phyloP scores from a whole-genome alignment of 176 grass and related monocot species.

The Cocos nucifera region DNA sequence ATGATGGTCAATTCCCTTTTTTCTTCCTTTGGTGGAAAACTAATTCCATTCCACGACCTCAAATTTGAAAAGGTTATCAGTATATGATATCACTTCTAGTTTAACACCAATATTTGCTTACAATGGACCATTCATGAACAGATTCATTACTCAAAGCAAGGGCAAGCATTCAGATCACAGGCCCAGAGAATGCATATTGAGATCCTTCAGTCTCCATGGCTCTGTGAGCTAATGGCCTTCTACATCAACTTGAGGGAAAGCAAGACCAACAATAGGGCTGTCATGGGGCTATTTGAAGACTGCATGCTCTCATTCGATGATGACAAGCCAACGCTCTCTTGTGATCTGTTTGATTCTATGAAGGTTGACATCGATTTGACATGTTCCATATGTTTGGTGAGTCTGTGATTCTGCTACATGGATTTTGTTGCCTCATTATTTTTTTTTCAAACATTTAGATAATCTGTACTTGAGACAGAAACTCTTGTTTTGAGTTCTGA shows the following conservation, averaged over 20 bases:
- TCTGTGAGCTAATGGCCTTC: conserved; percentile 77
- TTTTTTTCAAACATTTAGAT: no score
- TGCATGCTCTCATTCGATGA: conserved; percentile 60
- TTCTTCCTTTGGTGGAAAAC: no score
- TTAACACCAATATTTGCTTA: background rate
- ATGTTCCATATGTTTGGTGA: conserved; percentile 86
- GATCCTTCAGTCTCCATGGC: conserved; percentile 89
- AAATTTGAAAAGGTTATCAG: no score
- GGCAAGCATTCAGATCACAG: conserved; percentile 75
- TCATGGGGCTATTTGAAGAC: conserved; percentile 56
- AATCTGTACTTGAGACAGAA: no score
- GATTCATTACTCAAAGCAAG: conserved; percentile 93
- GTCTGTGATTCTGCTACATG: conserved; percentile 3
- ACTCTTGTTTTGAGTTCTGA: no score
- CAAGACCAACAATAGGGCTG: conserved; percentile 27
- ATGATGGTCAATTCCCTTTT: no score
- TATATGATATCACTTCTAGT: no score
- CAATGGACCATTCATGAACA: conserved; percentile 5
- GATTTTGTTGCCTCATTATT: no score
- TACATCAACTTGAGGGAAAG: conserved; percentile 73
- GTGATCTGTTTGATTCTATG: conserved; percentile 70
- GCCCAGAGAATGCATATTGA: conserved; percentile 81
- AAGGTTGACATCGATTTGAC: conserved; percentile 70
- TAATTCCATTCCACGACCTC: no score
- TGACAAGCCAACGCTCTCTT: conserved; percentile 57